Conservation (phyloP, 225 moss, liverwort and hornwort genomes). For the Physcomitrellopsis africana region DNA sequence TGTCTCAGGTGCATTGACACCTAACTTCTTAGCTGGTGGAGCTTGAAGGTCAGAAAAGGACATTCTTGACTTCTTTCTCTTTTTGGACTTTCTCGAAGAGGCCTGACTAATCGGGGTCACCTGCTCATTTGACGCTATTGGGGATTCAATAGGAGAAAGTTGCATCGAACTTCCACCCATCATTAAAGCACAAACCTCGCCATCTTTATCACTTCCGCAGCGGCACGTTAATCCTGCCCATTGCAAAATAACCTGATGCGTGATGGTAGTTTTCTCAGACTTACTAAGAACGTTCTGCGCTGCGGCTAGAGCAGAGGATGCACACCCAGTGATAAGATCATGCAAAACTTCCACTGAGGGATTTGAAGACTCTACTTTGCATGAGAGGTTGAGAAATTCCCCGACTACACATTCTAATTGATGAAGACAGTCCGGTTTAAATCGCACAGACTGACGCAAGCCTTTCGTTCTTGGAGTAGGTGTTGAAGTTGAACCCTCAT, state of each 20-base stretch:
- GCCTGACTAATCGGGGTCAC: constrained; percentile 21
- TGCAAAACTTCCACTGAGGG: constrained; percentile 55
- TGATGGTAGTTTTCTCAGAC: constrained; percentile 59
- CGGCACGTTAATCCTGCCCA: constrained; percentile 66
- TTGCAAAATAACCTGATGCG: constrained; percentile 59
- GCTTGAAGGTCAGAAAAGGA: constrained; percentile 32
- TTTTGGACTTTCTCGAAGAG: constrained; percentile 37
- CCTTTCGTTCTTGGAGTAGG: constrained; percentile 34
- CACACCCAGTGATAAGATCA: constrained; percentile 58
- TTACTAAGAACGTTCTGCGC: constrained; percentile 56
- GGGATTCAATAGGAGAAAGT: constrained; percentile 27
- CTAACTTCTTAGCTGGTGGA: constrained; percentile 41
- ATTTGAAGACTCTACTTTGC: constrained; percentile 26
- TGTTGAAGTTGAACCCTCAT: constrained; percentile 25
- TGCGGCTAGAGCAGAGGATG: constrained; percentile 55
- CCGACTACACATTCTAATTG: constrained; percentile 53
- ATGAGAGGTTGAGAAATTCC: constrained; percentile 45
- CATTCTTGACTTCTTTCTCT: constrained; percentile 56
- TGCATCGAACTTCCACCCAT: constrained; percentile 39
- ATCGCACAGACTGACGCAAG: constrained; percentile 40
- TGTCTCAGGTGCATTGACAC: constrained; percentile 27
- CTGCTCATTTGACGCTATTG: constrained; percentile 21
- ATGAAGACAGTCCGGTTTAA: constrained; percentile 57
- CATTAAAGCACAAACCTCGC: constrained; percentile 33
- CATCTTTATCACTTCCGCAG: constrained; percentile 51